These are phyloP conservation scores for Juncus effusus DNA, from an alignment of 176 grass and related monocot species.

Conservation along the genomic window DNA sequence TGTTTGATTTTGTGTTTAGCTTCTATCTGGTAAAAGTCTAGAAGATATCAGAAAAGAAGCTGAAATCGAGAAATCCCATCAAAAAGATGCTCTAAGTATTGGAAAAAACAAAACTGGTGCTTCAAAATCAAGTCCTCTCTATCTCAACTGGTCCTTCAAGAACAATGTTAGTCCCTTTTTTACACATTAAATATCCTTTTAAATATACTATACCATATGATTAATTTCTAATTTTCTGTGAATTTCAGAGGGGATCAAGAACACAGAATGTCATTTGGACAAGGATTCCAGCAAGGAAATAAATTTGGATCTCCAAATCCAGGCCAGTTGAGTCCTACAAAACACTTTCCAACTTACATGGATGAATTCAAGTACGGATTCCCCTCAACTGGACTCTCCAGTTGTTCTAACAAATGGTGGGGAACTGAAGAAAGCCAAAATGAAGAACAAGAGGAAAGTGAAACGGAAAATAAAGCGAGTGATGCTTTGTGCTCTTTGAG, in stretches of 20 bases:
- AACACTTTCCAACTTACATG: conserved; percentile 76
- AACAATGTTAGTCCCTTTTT: conserved; percentile 47
- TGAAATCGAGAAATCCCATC: conserved; percentile 72
- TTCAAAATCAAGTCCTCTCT: conserved; percentile 25
- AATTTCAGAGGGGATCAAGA: conserved; percentile 22
- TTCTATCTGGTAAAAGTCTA: conserved; percentile 76
- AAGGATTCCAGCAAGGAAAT: conserved; percentile 32
- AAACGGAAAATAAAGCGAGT: conserved; percentile 29
- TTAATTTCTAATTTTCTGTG: conserved; percentile 21
- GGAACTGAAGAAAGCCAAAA: conserved; percentile 38
- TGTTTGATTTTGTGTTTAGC: conserved; percentile 34
- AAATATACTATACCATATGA: conserved; percentile 34
- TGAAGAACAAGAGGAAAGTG: conserved; percentile 24
- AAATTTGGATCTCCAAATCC: conserved; percentile 29
- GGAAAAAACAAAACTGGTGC: conserved; percentile 51
- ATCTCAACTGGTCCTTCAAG: conserved; percentile 32
- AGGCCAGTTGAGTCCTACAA: conserved; percentile 45
- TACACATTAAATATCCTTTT: background rate
- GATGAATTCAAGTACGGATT: conserved; percentile 91
- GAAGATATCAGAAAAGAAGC: conserved; percentile 63
- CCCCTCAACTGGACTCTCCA: conserved; percentile 56
- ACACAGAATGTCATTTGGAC: conserved; percentile 22
- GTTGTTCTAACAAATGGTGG: conserved; percentile 74
- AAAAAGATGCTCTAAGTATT: conserved; percentile 51
- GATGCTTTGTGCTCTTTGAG: conserved; percentile 60